Base-by-base conservation (phyloP, 352 stramenopile genomes). In the Pythium graminicola region DNA sequence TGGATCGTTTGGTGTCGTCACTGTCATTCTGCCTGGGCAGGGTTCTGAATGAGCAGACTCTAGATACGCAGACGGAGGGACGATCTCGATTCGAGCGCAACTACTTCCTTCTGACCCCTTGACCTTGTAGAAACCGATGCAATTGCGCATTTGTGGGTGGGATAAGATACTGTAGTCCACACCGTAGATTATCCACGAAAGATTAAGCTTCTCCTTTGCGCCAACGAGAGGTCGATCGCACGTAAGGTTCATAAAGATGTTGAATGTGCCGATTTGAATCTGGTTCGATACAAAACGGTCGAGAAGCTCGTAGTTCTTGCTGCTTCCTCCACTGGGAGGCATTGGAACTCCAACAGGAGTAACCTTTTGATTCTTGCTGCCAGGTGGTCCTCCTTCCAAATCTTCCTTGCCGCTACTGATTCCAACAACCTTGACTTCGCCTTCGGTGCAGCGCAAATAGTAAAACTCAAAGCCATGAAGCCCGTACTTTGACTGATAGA, bases 401-500 rank as follows among this genome's bases (percentile, higher is more conserved):
- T 68, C 65, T 0, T 56, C 20, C 6, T 72, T 72, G 1, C 50
- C 48, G 9, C 23, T 36, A 1, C 36, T 48, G 16, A 69, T 6
- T 13, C 72, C 64, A 16, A 69, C 58, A 6, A 70, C 19, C 16
- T 67, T 65, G 4, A 27, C 32, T 2, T 76, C 69, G 6, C 45
- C 42, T 42, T 81, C 67, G 2, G 48, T 52, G 44, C 73, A 73
- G 0, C 69, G 67, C 11, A 85, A 35, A 50, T 85, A 85, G 35
- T 48, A 75, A 43, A 85, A 85, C 43, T 85, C 69, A 47, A 81
- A 85, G 4, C 53, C 65, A 9, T 82, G 72, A 17, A 85, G 56
- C 6, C 74, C 74, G 43, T 81, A 82, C 55, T 82, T 85, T 39
- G 72, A 72, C 46, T 80, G 72, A 31, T 81, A 82, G 23, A 85